Conservation (phyloP, 495 filamentous ascomycete species). For the Extremus antarcticus region DNA sequence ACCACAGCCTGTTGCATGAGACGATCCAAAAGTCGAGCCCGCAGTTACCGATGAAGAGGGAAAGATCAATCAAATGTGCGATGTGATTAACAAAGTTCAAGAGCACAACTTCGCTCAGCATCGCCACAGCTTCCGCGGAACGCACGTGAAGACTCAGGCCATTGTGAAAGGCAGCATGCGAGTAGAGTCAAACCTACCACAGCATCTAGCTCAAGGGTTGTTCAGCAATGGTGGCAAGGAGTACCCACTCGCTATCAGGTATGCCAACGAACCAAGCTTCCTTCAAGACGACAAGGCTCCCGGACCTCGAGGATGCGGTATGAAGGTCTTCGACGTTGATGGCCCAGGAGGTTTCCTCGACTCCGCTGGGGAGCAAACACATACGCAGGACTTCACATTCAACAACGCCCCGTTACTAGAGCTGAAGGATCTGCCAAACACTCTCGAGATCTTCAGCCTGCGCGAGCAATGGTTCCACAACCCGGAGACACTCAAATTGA, state of each 20-base stretch:
- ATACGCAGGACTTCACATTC: constrained; percentile 38
- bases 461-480: constrained; percentile 32
- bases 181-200: constrained; percentile 29
- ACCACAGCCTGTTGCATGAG: constrained; percentile 16
- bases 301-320: constrained; percentile 37
- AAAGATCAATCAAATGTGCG: constrained; percentile 34
- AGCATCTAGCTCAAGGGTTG: constrained; percentile 33
- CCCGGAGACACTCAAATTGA: constrained; percentile 30
- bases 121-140: constrained; percentile 32
- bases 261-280: constrained; percentile 20
- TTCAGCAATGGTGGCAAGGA: constrained; percentile 30
- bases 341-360: constrained; percentile 32
- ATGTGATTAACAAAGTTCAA: constrained; percentile 37
- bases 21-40: constrained; percentile 33
- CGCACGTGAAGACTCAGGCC: constrained; percentile 36
- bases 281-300: constrained; percentile 32
- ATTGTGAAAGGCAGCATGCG: constrained; percentile 36
- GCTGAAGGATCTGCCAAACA: constrained; percentile 35
- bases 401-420: constrained; percentile 38
- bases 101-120: constrained; percentile 34
- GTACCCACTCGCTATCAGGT: constrained; percentile 29
- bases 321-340: constrained; percentile 36
- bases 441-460: constrained; percentile 34
- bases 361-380: constrained; percentile 20
- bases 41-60: constrained; percentile 33